These are phyloP conservation scores for Yarrowia sp. DNA, from an alignment of 805 yeast genomes.

Conservation along the genomic window DNA sequence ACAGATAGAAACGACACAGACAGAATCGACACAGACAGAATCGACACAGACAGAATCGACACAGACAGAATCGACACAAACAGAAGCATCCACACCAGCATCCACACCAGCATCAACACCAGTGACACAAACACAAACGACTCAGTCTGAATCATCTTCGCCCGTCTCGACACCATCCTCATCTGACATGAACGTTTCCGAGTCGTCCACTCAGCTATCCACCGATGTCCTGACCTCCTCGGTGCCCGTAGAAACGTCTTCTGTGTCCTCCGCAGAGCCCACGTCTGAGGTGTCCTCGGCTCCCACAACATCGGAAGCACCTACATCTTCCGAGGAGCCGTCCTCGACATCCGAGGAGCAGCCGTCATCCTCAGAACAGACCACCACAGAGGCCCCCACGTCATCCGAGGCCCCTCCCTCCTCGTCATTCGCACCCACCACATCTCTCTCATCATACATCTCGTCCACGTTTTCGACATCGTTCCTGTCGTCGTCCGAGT, in stretches of 20 bases:
- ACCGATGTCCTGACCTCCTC: neutral
- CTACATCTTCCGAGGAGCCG: neutral
- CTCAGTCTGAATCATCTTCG: too few species aligned
- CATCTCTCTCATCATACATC: neutral
- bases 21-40: neutral
- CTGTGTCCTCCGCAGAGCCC: neutral
- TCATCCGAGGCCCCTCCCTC: too few species aligned
- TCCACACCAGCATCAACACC: neutral
- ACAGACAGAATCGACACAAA: neutral
- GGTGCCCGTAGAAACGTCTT: neutral
- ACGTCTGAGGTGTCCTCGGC: neutral
- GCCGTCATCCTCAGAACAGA: neutral
- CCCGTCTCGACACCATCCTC: too few species aligned
- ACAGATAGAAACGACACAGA: neutral
- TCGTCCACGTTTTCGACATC: constrained; percentile 1
- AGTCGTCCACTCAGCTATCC: neutral
- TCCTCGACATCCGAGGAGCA: neutral
- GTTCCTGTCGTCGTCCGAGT: neutral
- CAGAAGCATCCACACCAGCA: neutral
- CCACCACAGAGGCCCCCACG: neutral
- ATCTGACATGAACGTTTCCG: neutral
- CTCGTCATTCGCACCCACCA: neutral
- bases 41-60: neutral
- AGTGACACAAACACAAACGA: neutral
- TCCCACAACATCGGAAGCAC: neutral